phyloP scores from a whole-genome alignment of 2,329 filamentous ascomycete genomes.

The Aspergillus carbonarius region DNA sequence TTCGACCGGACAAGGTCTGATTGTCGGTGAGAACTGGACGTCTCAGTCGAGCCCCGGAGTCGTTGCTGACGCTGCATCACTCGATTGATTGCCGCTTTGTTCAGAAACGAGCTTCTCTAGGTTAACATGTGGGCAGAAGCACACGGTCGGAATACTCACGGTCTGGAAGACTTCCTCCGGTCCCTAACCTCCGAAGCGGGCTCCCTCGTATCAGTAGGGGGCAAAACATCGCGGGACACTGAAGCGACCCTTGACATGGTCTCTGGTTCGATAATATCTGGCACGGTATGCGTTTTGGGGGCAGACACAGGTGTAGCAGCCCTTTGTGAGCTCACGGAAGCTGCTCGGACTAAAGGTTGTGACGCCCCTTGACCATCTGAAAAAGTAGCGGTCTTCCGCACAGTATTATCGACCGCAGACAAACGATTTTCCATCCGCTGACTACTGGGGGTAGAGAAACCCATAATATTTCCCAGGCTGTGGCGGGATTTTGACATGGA shows the following conservation, averaged over 20 bases:
- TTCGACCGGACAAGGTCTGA: conserved; percentile 10
- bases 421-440: neutral
- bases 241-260: neutral
- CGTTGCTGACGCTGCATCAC: conserved; percentile 14
- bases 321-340: neutral
- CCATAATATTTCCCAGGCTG: conserved; percentile 23
- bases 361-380: neutral
- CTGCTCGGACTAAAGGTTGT: neutral
- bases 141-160: conserved; percentile 8
- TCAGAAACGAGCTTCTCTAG: conserved; percentile 15
- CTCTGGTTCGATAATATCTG: neutral
- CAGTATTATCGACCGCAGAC: neutral
- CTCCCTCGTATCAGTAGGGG: neutral
- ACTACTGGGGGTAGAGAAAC: neutral
- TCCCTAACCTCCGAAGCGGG: neutral
- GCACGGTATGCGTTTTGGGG: neutral
- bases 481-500: conserved; percentile 2
- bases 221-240: neutral
- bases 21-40: conserved; percentile 7
- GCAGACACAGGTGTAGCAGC: neutral
- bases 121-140: neutral
- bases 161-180: conserved; percentile 18
- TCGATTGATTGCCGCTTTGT: conserved; percentile 11
- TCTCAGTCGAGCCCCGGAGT: neutral
- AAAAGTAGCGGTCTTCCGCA: neutral